Evolutionary conservation across 129 eudicot species (phyloP).

Genomic region (Tagetes patula): DNA sequence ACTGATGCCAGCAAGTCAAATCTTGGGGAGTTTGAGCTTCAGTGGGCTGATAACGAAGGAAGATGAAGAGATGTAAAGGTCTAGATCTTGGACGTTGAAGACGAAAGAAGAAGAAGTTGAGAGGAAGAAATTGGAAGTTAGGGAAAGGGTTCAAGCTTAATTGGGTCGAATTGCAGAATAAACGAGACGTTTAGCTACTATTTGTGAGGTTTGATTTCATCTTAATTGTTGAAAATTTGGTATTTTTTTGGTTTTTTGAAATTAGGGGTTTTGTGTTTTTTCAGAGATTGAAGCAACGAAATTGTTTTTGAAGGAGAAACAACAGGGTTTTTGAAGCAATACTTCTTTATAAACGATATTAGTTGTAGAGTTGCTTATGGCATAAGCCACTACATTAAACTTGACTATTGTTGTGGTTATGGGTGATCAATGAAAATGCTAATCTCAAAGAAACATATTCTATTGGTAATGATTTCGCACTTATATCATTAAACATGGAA

Average conservation of each 20-base stretch:
- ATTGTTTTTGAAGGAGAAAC: too few relatives aligned
- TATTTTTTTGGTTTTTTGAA: slow-evolving; percentile 14
- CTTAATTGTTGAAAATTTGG: neutral
- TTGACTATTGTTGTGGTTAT: too few relatives aligned
- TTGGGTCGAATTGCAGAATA: slow-evolving; percentile 89
- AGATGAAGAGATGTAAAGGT: slow-evolving; percentile 84
- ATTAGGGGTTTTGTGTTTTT: slow-evolving; percentile 14
- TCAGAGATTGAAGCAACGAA: neutral
- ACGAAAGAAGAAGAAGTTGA: slow-evolving; percentile 97
- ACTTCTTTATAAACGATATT: too few relatives aligned
- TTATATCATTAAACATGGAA: too few relatives aligned
- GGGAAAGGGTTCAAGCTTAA: slow-evolving; percentile 83
- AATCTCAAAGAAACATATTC: too few relatives aligned
- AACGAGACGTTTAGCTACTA: slow-evolving; percentile 78
- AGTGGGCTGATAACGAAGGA: slow-evolving; percentile 59
- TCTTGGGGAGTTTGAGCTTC: slow-evolving; percentile 81
- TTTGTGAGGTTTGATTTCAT: slow-evolving; percentile 67
- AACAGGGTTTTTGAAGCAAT: too few relatives aligned
- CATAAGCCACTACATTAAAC: too few relatives aligned
- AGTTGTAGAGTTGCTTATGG: too few relatives aligned
- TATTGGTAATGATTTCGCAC: too few relatives aligned
- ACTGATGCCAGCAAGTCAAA: slow-evolving; percentile 67
- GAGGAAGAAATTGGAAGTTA: slow-evolving; percentile 83
- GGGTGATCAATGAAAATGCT: too few relatives aligned
- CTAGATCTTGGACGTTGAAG: slow-evolving; percentile 77